These are phyloP conservation scores for Cladophialophora immunda DNA, from an alignment of 2,329 filamentous ascomycete genomes.

Conservation along the genomic window DNA sequence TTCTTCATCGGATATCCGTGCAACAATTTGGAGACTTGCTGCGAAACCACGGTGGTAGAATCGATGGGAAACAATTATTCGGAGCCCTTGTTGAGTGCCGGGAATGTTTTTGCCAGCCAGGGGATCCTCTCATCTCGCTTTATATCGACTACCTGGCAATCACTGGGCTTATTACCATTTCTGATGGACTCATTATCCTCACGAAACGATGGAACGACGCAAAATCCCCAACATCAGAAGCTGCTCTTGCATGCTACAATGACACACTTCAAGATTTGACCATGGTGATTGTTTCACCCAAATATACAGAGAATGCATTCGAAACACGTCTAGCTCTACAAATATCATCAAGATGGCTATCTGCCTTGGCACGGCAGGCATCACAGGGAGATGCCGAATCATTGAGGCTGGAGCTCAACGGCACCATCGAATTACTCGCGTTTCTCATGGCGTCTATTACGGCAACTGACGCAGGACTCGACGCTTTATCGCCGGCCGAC, in stretches of 20 bases:
- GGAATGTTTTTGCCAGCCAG: slow-evolving; percentile 34
- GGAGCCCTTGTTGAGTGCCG: slow-evolving; percentile 34
- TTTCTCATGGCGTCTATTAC: slow-evolving; percentile 34
- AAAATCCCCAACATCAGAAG: background rate
- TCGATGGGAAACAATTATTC: slow-evolving; percentile 34
- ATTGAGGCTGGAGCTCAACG: slow-evolving; percentile 11
- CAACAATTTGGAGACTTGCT: slow-evolving; percentile 34
- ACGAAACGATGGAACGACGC: slow-evolving; percentile 33
- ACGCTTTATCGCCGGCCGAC: slow-evolving; percentile 26
- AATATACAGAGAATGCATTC: slow-evolving; percentile 19
- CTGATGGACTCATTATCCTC: slow-evolving; percentile 33
- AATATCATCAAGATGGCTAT: slow-evolving; percentile 36
- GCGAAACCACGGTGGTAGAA: background rate
- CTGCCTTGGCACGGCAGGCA: slow-evolving; percentile 21
- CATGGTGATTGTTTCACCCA: slow-evolving; percentile 33
- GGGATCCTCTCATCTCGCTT: slow-evolving; percentile 39
- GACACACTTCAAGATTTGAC: slow-evolving; percentile 35
- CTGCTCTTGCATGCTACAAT: slow-evolving; percentile 23
- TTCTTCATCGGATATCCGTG: slow-evolving; percentile 35
- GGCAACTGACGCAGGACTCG: slow-evolving; percentile 32
- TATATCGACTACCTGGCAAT: slow-evolving; percentile 38
- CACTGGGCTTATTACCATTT: slow-evolving; percentile 27
- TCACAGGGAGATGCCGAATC: slow-evolving; percentile 21
- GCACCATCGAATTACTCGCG: slow-evolving; percentile 34
- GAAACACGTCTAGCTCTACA: slow-evolving; percentile 26